phyloP scores from a whole-genome alignment of 768 basidiomycete species.

The Leccinum imitatum region DNA sequence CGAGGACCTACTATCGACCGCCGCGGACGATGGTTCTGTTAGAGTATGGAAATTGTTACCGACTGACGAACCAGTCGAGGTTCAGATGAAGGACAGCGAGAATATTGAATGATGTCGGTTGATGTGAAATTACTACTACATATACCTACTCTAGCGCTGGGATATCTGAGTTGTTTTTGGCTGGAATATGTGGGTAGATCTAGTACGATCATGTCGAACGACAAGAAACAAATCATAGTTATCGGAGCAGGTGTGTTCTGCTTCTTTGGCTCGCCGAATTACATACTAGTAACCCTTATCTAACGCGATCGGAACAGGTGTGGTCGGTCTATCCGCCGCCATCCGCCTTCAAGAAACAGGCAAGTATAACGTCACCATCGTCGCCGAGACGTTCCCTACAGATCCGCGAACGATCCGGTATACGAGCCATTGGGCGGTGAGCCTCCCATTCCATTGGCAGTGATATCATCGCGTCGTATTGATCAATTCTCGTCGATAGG shows the following conservation, averaged over 20 bases:
- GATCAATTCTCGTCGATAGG: conserved; percentile 41
- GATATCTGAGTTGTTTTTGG: not conserved
- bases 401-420: conserved; percentile 75
- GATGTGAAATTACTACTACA: not conserved
- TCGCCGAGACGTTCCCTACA: conserved; percentile 70
- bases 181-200: not conserved
- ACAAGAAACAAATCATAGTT: conserved; percentile 34
- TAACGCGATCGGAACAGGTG: conserved; percentile 45
- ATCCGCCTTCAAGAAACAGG: conserved; percentile 64
- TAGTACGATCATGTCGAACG: conserved; percentile 14
- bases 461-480: not conserved
- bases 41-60: conserved; percentile 68
- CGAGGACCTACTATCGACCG: conserved; percentile 70
- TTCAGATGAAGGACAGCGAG: not conserved
- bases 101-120: not conserved
- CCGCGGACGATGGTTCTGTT: conserved; percentile 82
- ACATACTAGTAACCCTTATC: not conserved
- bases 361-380: conserved; percentile 61
- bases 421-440: conserved; percentile 81
- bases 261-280: not conserved
- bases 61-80: not conserved
- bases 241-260: conserved; percentile 39
- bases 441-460: conserved; percentile 18
- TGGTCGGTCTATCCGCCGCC: conserved; percentile 76
- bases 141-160: not conserved